Conservation (phyloP, 805 yeast species). For the Zygotorulaspora danielsina region DNA sequence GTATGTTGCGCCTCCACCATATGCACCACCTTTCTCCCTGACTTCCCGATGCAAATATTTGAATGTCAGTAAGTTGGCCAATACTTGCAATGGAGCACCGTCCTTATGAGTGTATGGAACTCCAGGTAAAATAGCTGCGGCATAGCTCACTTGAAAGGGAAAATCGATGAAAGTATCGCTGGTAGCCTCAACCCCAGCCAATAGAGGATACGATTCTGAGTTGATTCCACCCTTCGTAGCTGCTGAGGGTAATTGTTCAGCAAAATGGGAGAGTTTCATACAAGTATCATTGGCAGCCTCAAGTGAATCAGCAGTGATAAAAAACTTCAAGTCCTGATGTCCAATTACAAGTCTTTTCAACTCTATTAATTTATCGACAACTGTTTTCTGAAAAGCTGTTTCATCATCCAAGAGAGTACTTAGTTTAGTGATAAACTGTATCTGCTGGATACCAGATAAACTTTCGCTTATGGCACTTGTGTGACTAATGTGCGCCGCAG, state of each 20-base stretch:
- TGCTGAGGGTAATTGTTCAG: conserved; percentile 26
- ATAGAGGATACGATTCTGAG: conserved; percentile 5
- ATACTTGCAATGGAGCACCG: conserved; percentile 79
- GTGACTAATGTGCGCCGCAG: conserved; percentile 59
- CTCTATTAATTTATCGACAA: conserved; percentile 60
- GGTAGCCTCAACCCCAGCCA: background rate
- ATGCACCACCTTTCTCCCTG: conserved; percentile 95
- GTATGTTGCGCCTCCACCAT: conserved; percentile 90
- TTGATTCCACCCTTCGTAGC: conserved; percentile 6
- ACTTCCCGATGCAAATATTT: conserved; percentile 83
- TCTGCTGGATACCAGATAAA: conserved; percentile 72
- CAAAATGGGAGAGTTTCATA: conserved; percentile 31
- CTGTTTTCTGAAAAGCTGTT: conserved; percentile 46
- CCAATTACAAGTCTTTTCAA: conserved; percentile 45
- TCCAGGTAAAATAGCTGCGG: conserved; percentile 65
- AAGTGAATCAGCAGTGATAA: conserved; percentile 55
- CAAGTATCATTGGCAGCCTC: conserved; percentile 23
- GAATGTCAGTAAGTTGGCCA: conserved; percentile 76
- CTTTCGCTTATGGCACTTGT: conserved; percentile 58
- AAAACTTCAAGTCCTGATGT: conserved; percentile 46
- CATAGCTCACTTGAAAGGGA: conserved; percentile 86
- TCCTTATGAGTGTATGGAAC: conserved; percentile 64
- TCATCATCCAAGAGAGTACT: conserved; percentile 48
- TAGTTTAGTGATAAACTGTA: conserved; percentile 61
- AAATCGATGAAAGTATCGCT: conserved; percentile 53